phyloP scores from a whole-genome alignment of 768 basidiomycete species.

The Dendrothele bispora region DNA sequence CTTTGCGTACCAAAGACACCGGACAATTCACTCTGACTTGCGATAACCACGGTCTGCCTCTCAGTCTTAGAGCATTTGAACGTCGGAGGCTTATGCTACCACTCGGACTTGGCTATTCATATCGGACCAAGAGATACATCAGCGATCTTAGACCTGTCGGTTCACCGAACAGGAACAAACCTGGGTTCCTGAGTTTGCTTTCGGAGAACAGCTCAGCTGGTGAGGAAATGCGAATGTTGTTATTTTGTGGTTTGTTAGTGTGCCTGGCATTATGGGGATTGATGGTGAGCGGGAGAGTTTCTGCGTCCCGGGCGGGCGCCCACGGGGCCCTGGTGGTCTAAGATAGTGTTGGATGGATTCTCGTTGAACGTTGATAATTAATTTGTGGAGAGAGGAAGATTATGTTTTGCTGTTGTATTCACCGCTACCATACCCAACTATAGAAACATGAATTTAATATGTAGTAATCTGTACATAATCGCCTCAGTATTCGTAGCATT shows the following conservation, averaged over 20 bases:
- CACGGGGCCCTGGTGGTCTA: too few relatives aligned
- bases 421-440: too few relatives aligned
- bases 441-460: too few relatives aligned
- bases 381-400: too few relatives aligned
- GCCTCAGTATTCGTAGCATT: too few relatives aligned
- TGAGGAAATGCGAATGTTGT: conserved; percentile 63
- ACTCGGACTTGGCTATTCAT: conserved; percentile 42
- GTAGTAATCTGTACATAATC: too few relatives aligned
- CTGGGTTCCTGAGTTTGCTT: conserved; percentile 43
- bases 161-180: conserved; percentile 35
- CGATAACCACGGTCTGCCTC: conserved; percentile 67
- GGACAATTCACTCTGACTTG: conserved; percentile 59
- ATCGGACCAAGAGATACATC: conserved; percentile 35
- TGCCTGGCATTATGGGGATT: conserved; percentile 53
- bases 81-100: conserved; percentile 48
- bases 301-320: too few relatives aligned
- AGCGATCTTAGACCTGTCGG: conserved; percentile 40
- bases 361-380: too few relatives aligned
- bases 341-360: too few relatives aligned
- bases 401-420: too few relatives aligned
- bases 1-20: conserved; percentile 41
- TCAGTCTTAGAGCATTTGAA: conserved; percentile 52
- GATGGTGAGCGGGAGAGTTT: too few relatives aligned
- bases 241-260: conserved; percentile 51
- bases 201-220: conserved; percentile 63